Conservation (phyloP, 768 basidiomycete genomes). For the Rhodotorula taiwanensis region DNA sequence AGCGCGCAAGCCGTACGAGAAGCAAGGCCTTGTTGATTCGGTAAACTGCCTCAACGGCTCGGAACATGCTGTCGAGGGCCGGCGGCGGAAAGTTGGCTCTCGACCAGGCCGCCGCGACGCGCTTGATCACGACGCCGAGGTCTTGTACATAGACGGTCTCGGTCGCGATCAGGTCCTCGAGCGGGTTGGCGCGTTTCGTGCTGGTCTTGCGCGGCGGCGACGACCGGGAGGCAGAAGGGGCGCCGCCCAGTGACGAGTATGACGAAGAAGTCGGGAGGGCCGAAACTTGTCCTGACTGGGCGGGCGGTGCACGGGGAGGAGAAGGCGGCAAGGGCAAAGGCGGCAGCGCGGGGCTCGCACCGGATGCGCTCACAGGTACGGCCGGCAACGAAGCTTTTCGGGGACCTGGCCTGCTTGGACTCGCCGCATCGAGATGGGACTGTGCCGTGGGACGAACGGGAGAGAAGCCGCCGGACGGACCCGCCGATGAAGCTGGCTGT, state of each 20-base stretch:
- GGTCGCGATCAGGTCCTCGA: slow-evolving; percentile 86
- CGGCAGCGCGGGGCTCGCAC: no score
- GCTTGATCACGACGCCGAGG: slow-evolving; percentile 85
- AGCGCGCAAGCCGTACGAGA: slow-evolving; percentile 50
- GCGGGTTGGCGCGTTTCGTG: slow-evolving; percentile 54
- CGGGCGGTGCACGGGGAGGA: no score
- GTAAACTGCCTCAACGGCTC: slow-evolving; percentile 84
- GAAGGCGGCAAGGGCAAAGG: no score
- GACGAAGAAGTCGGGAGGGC: slow-evolving; percentile 10
- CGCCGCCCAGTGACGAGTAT: slow-evolving; percentile 7
- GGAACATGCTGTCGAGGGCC: slow-evolving; percentile 87
- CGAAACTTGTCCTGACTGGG: no score
- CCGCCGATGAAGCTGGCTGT: no score
- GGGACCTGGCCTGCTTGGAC: no score
- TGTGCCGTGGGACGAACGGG: no score
- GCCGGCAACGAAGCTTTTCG: no score
- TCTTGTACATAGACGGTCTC: slow-evolving; percentile 88
- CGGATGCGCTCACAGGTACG: no score
- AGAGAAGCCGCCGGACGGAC: no score
- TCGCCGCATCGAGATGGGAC: no score
- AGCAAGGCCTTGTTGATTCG: slow-evolving; percentile 79
- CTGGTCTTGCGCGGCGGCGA: neutral
- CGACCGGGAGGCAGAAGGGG: neutral
- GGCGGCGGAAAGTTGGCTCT: slow-evolving; percentile 85
- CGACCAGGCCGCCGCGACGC: slow-evolving; percentile 97